Base-by-base conservation (phyloP, 257 asterid species). In the Striga asiatica region DNA sequence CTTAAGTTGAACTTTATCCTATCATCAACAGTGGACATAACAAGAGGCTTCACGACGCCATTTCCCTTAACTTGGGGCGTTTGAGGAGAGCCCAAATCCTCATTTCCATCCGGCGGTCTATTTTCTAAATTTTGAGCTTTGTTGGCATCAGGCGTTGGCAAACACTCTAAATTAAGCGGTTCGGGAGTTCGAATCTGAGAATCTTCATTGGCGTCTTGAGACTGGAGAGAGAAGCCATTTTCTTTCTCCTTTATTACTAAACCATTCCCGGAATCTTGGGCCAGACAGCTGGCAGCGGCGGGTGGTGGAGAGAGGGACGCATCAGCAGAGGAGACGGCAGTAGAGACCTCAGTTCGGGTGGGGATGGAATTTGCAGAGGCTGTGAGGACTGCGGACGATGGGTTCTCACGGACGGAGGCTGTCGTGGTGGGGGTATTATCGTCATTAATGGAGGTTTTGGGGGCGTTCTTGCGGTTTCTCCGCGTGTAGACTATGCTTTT, bases 1-100 rank as follows among this genome's bases (percentile, higher is more conserved):
- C 61, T 25, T 48, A 84, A 58, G 10, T 75, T 72, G 54, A 84
- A 81, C 66, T 70, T 76, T 46, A 84, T 28, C 70, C 71, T 77
- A 66, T 80, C 96, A 10, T 72, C 78, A 60, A 74, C 54, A 47
- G 59, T 68, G 37, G 75, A 54, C 46, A 77, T 50, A 49, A 70
- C 59, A 19, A 85, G 68, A 1, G 71, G 77, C 46, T 64, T 57
- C 14, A 51, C 50, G 21, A 57, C 18, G 19, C 64, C 70, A 45
- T 50, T 53, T 9, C 14, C 50, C 48, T 58, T 32, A 3, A 25
- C 76, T 12, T 6, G 2, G 6, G 60, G 32, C 5, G 21, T 56
- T 27, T 48, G 56, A 16, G 65, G 51, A 0, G 39, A 27, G 7
- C 32, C 32, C 7, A 27, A 27, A 47, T 56, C 35, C 27, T 31